Percentiles rank a stretch among this genome's conserved stretches.
Conservation (phyloP, 805 yeast species). For the Candida insectalens region DNA sequence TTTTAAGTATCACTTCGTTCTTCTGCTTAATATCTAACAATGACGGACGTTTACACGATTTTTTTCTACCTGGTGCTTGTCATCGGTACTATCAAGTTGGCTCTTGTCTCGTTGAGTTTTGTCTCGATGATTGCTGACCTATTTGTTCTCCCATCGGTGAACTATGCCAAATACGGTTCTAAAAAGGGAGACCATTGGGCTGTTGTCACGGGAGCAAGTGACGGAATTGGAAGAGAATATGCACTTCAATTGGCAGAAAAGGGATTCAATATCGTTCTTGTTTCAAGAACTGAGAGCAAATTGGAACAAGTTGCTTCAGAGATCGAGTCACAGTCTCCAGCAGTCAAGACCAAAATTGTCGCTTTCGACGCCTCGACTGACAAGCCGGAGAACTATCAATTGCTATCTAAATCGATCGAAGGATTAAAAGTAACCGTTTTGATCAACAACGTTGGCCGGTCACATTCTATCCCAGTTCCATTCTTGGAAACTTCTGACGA, state of each 20-base stretch:
- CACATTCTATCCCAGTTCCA: conserved; percentile 93
- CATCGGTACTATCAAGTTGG: conserved; percentile 56
- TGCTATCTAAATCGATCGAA: conserved; percentile 35
- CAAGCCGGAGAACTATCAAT: conserved; percentile 42
- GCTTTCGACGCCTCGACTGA: conserved; percentile 77
- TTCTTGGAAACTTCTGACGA: conserved; percentile 68
- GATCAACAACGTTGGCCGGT: conserved; percentile 89
- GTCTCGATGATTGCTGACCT: conserved; percentile 48
- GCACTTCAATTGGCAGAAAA: conserved; percentile 75
- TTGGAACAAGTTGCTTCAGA: conserved; percentile 57
- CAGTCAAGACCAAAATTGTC: conserved; percentile 53
- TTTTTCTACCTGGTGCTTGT: conserved; percentile 31
- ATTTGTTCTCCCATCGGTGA: conserved; percentile 52
- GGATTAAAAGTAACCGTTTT: conserved; percentile 61
- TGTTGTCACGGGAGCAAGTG: conserved; percentile 95
- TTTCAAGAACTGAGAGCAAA: conserved; percentile 77
- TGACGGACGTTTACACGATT: too few species aligned
- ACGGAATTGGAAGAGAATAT: conserved; percentile 93
- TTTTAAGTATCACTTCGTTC: neutral
- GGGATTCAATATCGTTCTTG: conserved; percentile 76
- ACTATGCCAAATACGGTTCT: conserved; percentile 67
- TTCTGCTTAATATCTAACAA: too few species aligned
- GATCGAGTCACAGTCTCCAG: conserved; percentile 41
- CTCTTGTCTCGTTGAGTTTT: conserved; percentile 39
- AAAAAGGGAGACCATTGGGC: conserved; percentile 65